A percentile compares a stretch with the other conserved stretches of the same genome.
These are phyloP conservation scores for Rugosomyces carneus DNA, from an alignment of 1,284 basidiomycete species.

Conservation along the genomic window DNA sequence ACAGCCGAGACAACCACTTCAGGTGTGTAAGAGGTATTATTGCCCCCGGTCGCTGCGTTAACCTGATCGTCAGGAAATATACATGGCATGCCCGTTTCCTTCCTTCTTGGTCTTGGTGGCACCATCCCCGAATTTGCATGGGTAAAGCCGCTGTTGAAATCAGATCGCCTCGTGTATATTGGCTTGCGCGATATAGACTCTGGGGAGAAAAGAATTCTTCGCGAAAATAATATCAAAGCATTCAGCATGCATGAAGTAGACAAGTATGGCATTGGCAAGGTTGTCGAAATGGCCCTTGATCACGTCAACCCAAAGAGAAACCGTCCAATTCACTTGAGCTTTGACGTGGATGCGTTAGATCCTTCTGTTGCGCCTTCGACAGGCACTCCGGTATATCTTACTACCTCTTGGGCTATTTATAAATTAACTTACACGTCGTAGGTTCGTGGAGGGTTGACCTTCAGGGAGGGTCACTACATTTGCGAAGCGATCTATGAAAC, in stretches of 20 bases:
- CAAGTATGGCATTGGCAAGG: constrained; percentile 91
- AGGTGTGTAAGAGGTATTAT: constrained; percentile 35
- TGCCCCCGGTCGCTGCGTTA: constrained; percentile 7
- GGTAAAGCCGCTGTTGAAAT: constrained; percentile 70
- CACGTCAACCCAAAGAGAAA: constrained; percentile 84
- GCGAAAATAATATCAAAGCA: constrained; percentile 84
- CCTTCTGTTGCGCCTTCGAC: constrained; percentile 92
- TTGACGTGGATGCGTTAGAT: constrained; percentile 95
- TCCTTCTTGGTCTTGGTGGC: constrained; percentile 74
- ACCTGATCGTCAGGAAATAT: constrained; percentile 65
- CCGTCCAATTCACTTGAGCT: constrained; percentile 90
- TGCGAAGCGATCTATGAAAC: constrained; percentile 95
- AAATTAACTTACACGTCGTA: constrained; percentile 19
- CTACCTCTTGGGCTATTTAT: neutral
- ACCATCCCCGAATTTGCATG: constrained; percentile 66
- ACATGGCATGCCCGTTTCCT: constrained; percentile 97
- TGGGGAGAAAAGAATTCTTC: constrained; percentile 86
- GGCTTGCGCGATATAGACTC: constrained; percentile 92
- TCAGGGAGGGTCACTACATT: constrained; percentile 97
- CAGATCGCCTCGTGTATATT: constrained; percentile 85
- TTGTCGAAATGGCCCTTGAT: constrained; percentile 94
- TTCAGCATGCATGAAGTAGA: constrained; percentile 99
- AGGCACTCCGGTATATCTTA: constrained; percentile 74
- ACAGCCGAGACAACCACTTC: constrained; percentile 81
- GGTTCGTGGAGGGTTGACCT: constrained; percentile 93